A percentile compares a stretch with the other conserved stretches of the same genome.
Conservation (phyloP, 345 rosid species). For the Sisymbrium altissimum region DNA sequence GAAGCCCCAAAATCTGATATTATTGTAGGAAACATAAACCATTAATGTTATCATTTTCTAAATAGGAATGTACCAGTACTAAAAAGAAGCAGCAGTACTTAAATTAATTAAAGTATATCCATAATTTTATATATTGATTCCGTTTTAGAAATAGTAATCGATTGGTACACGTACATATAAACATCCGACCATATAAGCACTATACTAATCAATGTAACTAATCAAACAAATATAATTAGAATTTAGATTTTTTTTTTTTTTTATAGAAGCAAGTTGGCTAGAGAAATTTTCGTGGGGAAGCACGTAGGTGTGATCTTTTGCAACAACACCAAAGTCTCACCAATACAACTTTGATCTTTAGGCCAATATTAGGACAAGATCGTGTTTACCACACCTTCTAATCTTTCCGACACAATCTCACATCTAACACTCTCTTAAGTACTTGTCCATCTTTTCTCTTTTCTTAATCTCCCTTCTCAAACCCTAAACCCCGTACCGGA, state of each 20-base stretch:
- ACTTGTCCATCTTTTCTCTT: conserved; percentile 20
- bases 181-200: conserved; percentile 2
- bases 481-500: neutral
- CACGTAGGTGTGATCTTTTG: conserved; percentile 29
- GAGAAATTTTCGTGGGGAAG: conserved; percentile 27
- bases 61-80: too few relatives aligned
- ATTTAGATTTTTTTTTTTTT: neutral
- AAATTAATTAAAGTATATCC: neutral
- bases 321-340: conserved; percentile 26
- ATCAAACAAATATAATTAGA: neutral
- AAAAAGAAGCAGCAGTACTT: too few relatives aligned
- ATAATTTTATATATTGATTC: neutral
- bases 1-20: too few relatives aligned
- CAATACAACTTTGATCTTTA: conserved; percentile 30
- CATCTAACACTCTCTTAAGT: conserved; percentile 28
- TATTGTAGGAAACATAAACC: too few relatives aligned
- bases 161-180: neutral
- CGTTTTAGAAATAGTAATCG: neutral
- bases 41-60: too few relatives aligned
- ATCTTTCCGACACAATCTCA: conserved; percentile 31
- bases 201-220: neutral
- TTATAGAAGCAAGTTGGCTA: conserved; percentile 16
- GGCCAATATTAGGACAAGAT: conserved; percentile 24
- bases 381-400: conserved; percentile 36
- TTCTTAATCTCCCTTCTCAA: neutral